Conservation (phyloP, 768 basidiomycete genomes). For the Termitomyces sp. region DNA sequence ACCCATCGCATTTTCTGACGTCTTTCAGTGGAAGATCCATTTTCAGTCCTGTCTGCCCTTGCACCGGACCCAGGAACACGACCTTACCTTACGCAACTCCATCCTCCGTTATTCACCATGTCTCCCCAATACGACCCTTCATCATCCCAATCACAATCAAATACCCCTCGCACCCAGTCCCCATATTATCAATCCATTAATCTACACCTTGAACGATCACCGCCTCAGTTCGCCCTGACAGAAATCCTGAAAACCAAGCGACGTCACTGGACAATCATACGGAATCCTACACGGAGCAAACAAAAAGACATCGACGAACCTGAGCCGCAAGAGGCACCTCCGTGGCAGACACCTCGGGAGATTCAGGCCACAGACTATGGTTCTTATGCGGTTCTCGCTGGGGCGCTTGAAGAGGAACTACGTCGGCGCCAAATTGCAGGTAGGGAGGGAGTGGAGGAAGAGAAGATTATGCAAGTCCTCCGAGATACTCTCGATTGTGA, state of each 20-base stretch:
- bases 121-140: conserved; percentile 19
- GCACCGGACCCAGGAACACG: conserved; percentile 52
- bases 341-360: conserved; percentile 47
- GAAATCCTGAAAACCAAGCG: conserved; percentile 25
- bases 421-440: conserved; percentile 21
- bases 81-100: conserved; percentile 54
- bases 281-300: conserved; percentile 44
- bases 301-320: conserved; percentile 48
- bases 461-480: conserved; percentile 24
- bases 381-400: conserved; percentile 48
- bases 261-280: conserved; percentile 57
- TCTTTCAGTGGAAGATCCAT: conserved; percentile 69
- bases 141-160: conserved; percentile 18
- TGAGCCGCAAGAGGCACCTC: conserved; percentile 27
- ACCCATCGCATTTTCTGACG: not conserved
- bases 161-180: conserved; percentile 16
- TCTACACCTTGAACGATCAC: conserved; percentile 7
- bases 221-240: conserved; percentile 19
- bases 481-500: conserved; percentile 33
- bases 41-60: conserved; percentile 57
- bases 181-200: conserved; percentile 14
- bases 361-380: conserved; percentile 56
- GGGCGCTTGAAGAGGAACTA: conserved; percentile 40
- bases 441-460: conserved; percentile 26
- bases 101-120: conserved; percentile 28